A percentile compares a stretch with the other conserved stretches of the same genome.
Conservation (phyloP, 768 basidiomycete species). For the Boletus reticuloceps region DNA sequence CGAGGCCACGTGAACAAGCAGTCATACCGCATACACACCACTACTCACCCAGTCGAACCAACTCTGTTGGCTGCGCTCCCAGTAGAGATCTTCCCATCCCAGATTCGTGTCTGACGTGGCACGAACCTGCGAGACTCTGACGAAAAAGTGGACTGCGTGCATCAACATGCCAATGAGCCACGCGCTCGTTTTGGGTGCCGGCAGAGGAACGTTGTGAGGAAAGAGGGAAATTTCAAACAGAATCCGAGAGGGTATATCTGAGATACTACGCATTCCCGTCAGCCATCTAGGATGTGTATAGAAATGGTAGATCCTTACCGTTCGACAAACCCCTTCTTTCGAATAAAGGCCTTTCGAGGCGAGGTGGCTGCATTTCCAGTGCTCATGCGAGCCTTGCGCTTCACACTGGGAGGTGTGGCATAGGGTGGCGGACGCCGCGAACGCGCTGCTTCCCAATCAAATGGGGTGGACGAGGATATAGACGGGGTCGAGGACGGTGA, state of each 20-base stretch:
- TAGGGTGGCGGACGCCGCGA: conserved; percentile 70
- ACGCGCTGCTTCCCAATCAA: conserved; percentile 88
- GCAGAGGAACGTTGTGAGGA: conserved; percentile 77
- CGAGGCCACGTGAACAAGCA: conserved; percentile 8
- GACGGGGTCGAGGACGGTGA: conserved; percentile 69
- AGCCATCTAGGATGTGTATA: conserved; percentile 4
- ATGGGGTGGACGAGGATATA: conserved; percentile 70
- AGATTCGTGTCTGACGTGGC: conserved; percentile 62
- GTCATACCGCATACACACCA: conserved; percentile 6
- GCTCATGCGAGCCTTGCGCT: conserved; percentile 43
- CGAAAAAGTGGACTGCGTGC: conserved; percentile 67
- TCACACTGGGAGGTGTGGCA: conserved; percentile 52
- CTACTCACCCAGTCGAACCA: conserved; percentile 80
- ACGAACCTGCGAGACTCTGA: conserved; percentile 57
- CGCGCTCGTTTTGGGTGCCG: conserved; percentile 62
- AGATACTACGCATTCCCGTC: conserved; percentile 43
- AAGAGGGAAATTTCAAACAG: conserved; percentile 80
- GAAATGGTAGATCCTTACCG: conserved; percentile 38
- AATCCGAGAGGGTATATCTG: conserved; percentile 65
- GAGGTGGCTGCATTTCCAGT: conserved; percentile 28
- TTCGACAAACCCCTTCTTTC: conserved; percentile 64
- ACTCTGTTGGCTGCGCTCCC: conserved; percentile 56
- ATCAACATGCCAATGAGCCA: conserved; percentile 60
- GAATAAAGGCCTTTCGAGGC: conserved; percentile 50
- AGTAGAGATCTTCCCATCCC: conserved; percentile 78